Evolutionary conservation across 2,329 filamentous ascomycete genomes (phyloP), one percentile per base, ranked within the genome.

Genomic region (Penicillium griseofulvum): DNA sequence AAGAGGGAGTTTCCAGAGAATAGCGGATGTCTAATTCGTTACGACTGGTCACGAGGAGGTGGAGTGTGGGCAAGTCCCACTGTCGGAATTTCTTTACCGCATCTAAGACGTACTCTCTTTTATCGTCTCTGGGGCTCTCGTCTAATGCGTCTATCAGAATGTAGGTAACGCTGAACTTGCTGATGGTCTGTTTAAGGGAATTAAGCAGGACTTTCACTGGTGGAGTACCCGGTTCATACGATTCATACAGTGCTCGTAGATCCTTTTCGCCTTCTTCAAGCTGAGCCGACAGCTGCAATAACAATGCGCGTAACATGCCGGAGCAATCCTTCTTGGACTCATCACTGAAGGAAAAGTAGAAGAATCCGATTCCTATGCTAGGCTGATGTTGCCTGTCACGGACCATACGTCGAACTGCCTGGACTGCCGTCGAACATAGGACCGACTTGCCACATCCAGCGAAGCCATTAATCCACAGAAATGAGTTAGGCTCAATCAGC

Each of bases 391-490:
- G 46, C 34, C 24, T 58, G 26, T 60, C 49, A 10, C 49, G 56
- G 33, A 65, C 60, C 7, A 58, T 59, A 54, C 60, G 24, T 36
- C 69, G 56, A 38, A 70, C 70, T 26, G 62, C 62, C 19, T 70
- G 55, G 36, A 70, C 71, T 26, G 62, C 62, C 19, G 65, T 70
- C 22, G 68, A 71, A 54, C 61, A 70, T 12, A 72, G 55, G 22
- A 72, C 59, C 7, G 68, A 70, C 47, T 71, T 72, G 19, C 69
- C 68, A 60, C 60, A 71, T 41, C 69, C 69, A 14, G 68, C 65
- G 50, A 70, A 68, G 10, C 68, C 68, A 37, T 66, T 59, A 0
- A 71, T 22, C 67, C 67, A 71, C 4, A 71, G 45, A 16, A 70
- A 66, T 1, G 68, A 68, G 55, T 66, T 65, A 4, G 26, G 47